phyloP scores from a whole-genome alignment of 306 rosid species.

The Vigna mungo region DNA sequence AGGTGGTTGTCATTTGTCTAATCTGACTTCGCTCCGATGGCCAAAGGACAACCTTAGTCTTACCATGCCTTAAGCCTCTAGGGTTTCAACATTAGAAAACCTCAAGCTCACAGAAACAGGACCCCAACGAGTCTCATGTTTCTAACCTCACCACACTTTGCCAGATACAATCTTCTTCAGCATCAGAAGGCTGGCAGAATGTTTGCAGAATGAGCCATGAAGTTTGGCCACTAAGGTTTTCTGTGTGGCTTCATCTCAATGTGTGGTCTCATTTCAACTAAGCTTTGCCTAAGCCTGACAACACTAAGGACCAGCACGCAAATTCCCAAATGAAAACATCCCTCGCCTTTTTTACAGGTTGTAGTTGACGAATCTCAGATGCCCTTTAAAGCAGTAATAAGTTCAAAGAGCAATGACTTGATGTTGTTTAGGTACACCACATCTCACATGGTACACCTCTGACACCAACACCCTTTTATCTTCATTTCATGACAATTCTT shows the following conservation, averaged over 20 bases:
- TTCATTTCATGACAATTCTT: not conserved
- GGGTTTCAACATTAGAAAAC: not conserved
- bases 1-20: not conserved
- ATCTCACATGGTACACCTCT: not conserved
- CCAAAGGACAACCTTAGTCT: not conserved
- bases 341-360: not conserved
- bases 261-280: not conserved
- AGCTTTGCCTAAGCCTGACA: not conserved
- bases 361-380: not conserved
- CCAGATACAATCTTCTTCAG: not conserved
- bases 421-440: not conserved
- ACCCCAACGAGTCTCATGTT: not conserved
- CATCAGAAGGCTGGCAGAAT: not conserved
- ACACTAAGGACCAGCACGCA: not conserved
- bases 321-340: not conserved
- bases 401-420: not conserved
- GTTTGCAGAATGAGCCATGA: not conserved
- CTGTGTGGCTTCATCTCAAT: not conserved
- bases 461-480: not conserved
- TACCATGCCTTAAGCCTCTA: not conserved
- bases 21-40: not conserved
- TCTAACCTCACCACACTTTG: not conserved
- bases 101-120: not conserved
- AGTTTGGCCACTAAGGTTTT: not conserved
- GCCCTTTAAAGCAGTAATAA: not conserved